Percentiles rank a stretch among this genome's conserved stretches.
Evolutionary conservation across 2,329 filamentous ascomycete genomes (phyloP).

Genomic region (Botrytis deweyae): DNA sequence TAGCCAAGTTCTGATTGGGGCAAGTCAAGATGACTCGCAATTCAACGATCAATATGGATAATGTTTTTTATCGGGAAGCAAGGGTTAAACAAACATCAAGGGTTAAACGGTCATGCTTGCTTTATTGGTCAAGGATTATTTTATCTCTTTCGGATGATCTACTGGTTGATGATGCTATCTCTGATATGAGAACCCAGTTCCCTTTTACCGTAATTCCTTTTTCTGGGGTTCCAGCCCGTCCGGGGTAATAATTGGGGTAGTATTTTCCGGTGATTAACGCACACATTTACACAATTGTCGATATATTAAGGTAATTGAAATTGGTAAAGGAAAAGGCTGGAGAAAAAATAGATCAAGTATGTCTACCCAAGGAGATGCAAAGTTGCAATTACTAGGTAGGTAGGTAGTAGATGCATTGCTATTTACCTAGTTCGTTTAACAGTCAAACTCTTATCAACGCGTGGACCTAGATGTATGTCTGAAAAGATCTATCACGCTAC

Average conservation of each 20-base stretch:
- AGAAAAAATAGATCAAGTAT: neutral
- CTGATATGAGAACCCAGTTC: neutral
- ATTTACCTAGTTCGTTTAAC: neutral
- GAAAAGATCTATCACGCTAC: neutral
- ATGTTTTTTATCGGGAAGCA: neutral
- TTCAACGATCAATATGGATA: neutral
- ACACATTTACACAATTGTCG: neutral
- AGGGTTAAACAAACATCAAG: neutral
- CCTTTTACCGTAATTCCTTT: neutral
- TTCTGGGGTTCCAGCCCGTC: neutral
- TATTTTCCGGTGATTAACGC: neutral
- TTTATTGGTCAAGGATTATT: conserved; percentile 1
- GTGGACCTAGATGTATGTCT: neutral
- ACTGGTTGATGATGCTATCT: neutral
- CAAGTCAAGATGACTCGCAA: neutral
- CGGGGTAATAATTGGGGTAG: neutral
- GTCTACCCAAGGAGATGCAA: neutral
- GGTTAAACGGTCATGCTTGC: neutral
- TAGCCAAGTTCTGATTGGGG: neutral
- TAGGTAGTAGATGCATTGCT: neutral
- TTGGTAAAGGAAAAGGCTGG: neutral
- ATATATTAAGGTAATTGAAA: neutral
- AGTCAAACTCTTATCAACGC: neutral
- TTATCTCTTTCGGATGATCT: neutral
- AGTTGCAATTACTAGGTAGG: neutral